These are phyloP conservation scores for Solanum lignicaule DNA, from an alignment of 257 asterid species.

Conservation along the genomic window DNA sequence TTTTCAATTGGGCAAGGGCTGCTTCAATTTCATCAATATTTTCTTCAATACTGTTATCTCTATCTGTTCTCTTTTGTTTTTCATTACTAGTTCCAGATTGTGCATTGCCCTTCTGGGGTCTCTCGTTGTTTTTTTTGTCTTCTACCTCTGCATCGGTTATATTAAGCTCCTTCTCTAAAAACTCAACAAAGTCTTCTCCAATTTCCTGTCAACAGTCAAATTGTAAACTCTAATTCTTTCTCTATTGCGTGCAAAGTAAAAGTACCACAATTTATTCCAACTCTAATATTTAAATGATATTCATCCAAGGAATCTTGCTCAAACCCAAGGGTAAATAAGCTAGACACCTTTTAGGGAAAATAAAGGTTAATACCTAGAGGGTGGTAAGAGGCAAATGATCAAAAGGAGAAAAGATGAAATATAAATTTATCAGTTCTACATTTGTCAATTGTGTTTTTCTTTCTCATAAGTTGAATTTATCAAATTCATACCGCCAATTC, in stretches of 20 bases:
- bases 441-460: neutral
- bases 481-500: conserved; percentile 59
- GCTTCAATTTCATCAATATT: conserved; percentile 81
- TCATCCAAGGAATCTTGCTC: neutral
- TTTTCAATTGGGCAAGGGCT: conserved; percentile 62
- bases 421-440: neutral
- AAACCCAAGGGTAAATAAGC: neutral
- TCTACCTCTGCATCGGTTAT: conserved; percentile 36
- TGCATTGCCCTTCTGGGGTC: conserved; percentile 14
- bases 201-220: conserved; percentile 47
- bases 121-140: conserved; percentile 11
- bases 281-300: neutral
- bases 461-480: neutral
- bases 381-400: neutral
- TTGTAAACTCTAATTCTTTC: neutral
- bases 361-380: neutral
- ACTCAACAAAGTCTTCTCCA: conserved; percentile 94
- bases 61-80: conserved; percentile 12
- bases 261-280: neutral
- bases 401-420: neutral
- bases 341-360: neutral
- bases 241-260: neutral
- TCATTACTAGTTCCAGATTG: conserved; percentile 18
- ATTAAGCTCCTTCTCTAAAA: conserved; percentile 79
- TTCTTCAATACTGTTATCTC: conserved; percentile 42